Evolutionary conservation across 2,329 filamentous ascomycete genomes (phyloP).

Genomic region (Stagonosporopsis cucurbitacearum): DNA sequence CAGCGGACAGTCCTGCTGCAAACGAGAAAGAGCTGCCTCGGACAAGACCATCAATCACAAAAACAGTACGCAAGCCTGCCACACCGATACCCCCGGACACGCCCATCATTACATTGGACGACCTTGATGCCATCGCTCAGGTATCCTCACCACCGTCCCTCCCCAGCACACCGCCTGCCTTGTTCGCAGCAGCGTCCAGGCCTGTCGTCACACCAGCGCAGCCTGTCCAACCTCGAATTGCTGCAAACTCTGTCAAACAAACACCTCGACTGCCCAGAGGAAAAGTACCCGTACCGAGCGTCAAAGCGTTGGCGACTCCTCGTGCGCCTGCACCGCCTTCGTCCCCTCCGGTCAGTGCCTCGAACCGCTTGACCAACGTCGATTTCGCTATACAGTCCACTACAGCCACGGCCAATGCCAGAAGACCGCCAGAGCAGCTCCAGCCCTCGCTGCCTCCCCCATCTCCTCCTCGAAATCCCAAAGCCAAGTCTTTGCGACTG

Average conservation of each 20-base stretch:
- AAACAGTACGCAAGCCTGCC: constrained; percentile 22
- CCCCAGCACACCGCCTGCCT: constrained; percentile 28
- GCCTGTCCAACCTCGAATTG: neutral
- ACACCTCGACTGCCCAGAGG: constrained; percentile 34
- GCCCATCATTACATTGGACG: constrained; percentile 46
- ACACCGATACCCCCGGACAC: constrained; percentile 31
- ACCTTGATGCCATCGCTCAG: constrained; percentile 31
- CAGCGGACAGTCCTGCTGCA: constrained; percentile 17
- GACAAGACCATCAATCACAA: constrained; percentile 36
- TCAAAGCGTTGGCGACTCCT: constrained; percentile 32
- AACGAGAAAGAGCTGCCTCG: constrained; percentile 27
- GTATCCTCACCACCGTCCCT: constrained; percentile 34
- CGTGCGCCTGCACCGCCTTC: constrained; percentile 35
- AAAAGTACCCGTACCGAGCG: constrained; percentile 34
- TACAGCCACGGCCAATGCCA: neutral
- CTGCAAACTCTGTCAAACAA: constrained; percentile 7
- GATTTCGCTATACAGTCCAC: constrained; percentile 32
- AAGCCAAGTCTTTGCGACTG: constrained; percentile 48
- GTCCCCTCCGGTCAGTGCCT: constrained; percentile 48
- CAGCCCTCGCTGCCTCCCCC: constrained; percentile 12
- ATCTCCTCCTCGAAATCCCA: constrained; percentile 32
- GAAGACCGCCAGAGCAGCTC: neutral
- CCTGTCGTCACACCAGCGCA: constrained; percentile 3
- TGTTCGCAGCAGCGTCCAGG: neutral
- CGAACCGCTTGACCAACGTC: constrained; percentile 47